Evolutionary conservation across 2,329 filamentous ascomycete species (phyloP), one percentile per base, ranked within the genome.

Genomic region (Xylariaceae sp.): DNA sequence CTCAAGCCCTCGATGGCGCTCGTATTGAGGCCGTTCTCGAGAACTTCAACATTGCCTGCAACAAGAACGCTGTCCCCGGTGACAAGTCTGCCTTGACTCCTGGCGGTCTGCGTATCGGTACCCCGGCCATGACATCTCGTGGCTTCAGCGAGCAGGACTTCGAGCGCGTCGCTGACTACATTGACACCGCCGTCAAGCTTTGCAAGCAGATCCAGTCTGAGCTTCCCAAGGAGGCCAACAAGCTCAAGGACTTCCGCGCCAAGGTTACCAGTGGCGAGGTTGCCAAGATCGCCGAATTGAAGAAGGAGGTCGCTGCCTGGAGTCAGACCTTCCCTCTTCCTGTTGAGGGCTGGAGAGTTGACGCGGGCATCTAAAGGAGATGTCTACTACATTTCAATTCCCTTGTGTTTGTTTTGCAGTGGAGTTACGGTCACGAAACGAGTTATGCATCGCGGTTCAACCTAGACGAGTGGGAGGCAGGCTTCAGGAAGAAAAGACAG

Each of bases 191-290:
- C 72, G 89, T 97, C 81, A 89, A 89, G 78, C 82, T 97, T 69
- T 89, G 87, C 82, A 90, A 91, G 82, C 86, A 92, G 69, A 80
- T 96, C 65, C 94, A 97, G 80, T 79, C 71, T 54, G 77, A 81
- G 59, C 83, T 97, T 19, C 93, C 94, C 72, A 97, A 97, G 85
- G 89, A 94, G 75, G 90, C 90, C 68, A 99, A 97, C 86, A 97
- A 95, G 86, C 89, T 96, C 73, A 97, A 97, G 86, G 94, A 99
- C 81, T 97, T 99, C 88, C 95, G 93, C 82, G 86, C 84, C 71
- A 93, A 90, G 83, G 90, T 96, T 57, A 83, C 88, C 53, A 77
- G 80, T 62, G 92, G 90, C 59, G 82, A 87, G 68, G 80, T 96
- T 45, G 74, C 83, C 56, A 89, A 92, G 79, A 93, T 99, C 75